phyloP scores from a whole-genome alignment of 2,329 filamentous ascomycete genomes.

The Davidsoniella virescens region DNA sequence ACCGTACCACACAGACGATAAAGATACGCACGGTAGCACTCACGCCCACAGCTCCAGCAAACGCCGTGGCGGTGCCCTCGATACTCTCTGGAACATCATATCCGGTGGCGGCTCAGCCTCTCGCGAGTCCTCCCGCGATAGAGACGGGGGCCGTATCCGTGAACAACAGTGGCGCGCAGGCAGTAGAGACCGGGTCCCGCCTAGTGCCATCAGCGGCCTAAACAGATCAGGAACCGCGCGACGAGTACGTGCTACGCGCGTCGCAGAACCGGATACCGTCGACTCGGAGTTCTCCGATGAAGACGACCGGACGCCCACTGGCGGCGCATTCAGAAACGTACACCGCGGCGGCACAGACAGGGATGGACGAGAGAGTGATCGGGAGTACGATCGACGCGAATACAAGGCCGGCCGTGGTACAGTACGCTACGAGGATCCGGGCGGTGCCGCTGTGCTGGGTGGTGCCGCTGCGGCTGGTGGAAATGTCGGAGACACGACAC shows the following conservation, averaged over 20 bases:
- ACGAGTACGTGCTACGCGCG: no score
- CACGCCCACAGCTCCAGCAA: conserved; percentile 2
- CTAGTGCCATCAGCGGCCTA: no score
- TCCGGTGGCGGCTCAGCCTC: not conserved
- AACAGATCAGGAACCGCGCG: no score
- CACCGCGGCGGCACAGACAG: not conserved
- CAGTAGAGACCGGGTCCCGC: not conserved
- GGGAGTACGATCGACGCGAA: conserved; percentile 6
- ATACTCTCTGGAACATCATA: conserved; percentile 7
- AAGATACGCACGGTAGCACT: not conserved
- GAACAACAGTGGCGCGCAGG: conserved; percentile 6
- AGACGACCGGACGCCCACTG: not conserved
- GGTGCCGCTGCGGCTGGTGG: no score
- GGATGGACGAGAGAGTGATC: conserved; percentile 6
- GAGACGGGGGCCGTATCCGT: not conserved
- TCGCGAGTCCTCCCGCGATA: conserved; percentile 5
- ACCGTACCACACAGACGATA: conserved; percentile 4
- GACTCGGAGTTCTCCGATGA: not conserved
- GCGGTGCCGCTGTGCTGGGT: not conserved
- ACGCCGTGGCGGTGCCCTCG: conserved; percentile 1
- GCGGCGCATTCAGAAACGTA: not conserved
- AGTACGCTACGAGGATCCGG: conserved; percentile 3
- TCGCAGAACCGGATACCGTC: not conserved
- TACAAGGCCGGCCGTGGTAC: not conserved
- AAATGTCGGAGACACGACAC: no score